phyloP scores from a whole-genome alignment of 306 rosid genomes.

The Lablab purpureus region DNA sequence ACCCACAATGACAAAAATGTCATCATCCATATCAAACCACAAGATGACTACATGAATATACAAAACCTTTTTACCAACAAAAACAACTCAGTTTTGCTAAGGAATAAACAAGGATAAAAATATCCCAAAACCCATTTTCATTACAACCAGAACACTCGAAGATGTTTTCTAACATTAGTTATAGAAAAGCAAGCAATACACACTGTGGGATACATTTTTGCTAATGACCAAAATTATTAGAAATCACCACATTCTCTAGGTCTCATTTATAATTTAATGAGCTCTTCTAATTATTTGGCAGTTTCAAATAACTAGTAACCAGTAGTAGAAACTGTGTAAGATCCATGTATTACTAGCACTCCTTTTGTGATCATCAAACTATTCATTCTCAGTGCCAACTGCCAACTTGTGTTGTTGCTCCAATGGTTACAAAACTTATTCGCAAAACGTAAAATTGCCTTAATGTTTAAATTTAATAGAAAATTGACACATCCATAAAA shows the following conservation, averaged over 20 bases:
- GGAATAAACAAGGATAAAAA: background rate
- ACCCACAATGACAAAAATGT: background rate
- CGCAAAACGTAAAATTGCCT: background rate
- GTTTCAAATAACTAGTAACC: background rate
- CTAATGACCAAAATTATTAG: no score
- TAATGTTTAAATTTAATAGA: background rate
- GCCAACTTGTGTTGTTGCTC: background rate
- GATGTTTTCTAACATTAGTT: background rate
- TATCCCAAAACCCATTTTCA: background rate
- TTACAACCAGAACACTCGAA: background rate
- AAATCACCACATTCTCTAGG: background rate
- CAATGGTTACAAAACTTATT: background rate
- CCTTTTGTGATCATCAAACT: background rate
- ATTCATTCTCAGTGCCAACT: background rate
- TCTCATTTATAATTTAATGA: background rate
- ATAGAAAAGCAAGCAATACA: background rate
- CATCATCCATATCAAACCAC: background rate
- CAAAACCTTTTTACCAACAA: constrained; percentile 2
- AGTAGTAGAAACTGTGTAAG: background rate
- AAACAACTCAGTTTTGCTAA: constrained; percentile 5
- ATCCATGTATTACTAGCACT: background rate
- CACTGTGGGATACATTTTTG: background rate
- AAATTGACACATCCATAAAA: background rate
- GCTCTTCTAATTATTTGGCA: background rate
- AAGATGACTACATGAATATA: background rate